Base-by-base conservation (phyloP, 495 filamentous ascomycete genomes). In the Penicillium tannophilum region DNA sequence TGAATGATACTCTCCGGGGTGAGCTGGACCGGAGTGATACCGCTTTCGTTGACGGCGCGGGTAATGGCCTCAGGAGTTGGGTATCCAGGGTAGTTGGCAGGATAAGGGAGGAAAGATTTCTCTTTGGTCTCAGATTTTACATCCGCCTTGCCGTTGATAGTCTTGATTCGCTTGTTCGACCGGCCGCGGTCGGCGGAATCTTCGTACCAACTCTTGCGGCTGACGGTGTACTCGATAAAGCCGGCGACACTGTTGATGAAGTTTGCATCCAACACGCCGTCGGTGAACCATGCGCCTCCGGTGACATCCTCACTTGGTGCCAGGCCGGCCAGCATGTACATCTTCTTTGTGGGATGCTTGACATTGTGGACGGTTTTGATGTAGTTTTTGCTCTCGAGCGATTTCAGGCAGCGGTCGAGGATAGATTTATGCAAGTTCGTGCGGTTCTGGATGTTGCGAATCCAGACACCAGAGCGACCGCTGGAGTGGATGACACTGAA, bases 241-340 rank as follows among this genome's bases (percentile, higher is more conserved):
- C 80, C 77, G 31, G 86, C 79, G 14, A 95, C 77, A 33, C 76
- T 81, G 23, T 87, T 83, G 65, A 98, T 92, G 68, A 98, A 92
- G 47, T 88, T 87, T 39, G 88, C 84, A 69, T 98, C 94, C 3
- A 97, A 82, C 41, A 89, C 88, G 8, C 88, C 89, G 51, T 96
- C 90, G 20, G 89, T 92, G 64, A 92, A 97, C 90, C 93, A 98
- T 17, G 90, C 87, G 6, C 95, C 94, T 42, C 94, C 95, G 0
- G 92, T 95, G 19, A 93, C 87, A 47, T 94, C 88, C 36, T 96
- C 92, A 39, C 87, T 88, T 2, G 95, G 93, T 14, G 83, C 80
- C 24, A 96, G 76, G 54, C 82, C 80, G 51, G 76, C 73, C 48
- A 88, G 73, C 79, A 89, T 87, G 75, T 86, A 89, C 65, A 84